Evolutionary conservation across 495 filamentous ascomycete species (phyloP), one percentile per base, ranked within the genome.

Genomic region (Penicillium salamii): DNA sequence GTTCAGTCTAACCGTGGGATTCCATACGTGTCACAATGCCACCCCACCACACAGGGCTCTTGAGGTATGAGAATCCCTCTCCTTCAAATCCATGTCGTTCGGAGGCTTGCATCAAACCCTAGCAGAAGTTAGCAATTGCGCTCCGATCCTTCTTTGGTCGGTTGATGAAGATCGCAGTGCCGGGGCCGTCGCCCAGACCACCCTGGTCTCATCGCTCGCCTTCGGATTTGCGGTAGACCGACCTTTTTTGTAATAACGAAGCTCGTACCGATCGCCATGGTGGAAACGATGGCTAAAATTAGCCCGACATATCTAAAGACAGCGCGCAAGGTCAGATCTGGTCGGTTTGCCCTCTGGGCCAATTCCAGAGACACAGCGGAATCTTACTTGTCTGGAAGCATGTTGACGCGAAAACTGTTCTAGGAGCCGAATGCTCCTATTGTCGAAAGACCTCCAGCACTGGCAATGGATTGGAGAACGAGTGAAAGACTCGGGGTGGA

Each of bases 211-310:
- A 17, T 24, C 13, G 20, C 11, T 18, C 29, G n/a, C 9, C 23
- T 46, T 46, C 7, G 43, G 31, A 35, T 12, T n/a, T 2, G 3
- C 15, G 34, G 37, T 23, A 49, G 39, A 74, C 73, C 63, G 68
- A 92, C 88, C 80, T 90, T 91, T 69, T 96, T 95, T 31, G 90
- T 95, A 57, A 96, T 91, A 50, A 96, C 89, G 65, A 96, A 95
- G 78, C 90, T 95, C 23, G 88, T 87, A 86, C 91, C 91, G 67
- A 97, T 97, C 50, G 90, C 91, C 77, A 97, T 79, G 62, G 91
- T 95, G 32, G 90, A 95, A 20, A 84, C 76, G 61, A 98, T 86
- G 78, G 93, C 93, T 71, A 98, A 70, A 49, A 85, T 79, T 61
- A 96, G 76, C 57, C 91, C 91, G 63, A 96, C 82, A 66, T 96